Evolutionary conservation across 1,284 basidiomycete genomes (phyloP).

Genomic region (Puccinia coronata): DNA sequence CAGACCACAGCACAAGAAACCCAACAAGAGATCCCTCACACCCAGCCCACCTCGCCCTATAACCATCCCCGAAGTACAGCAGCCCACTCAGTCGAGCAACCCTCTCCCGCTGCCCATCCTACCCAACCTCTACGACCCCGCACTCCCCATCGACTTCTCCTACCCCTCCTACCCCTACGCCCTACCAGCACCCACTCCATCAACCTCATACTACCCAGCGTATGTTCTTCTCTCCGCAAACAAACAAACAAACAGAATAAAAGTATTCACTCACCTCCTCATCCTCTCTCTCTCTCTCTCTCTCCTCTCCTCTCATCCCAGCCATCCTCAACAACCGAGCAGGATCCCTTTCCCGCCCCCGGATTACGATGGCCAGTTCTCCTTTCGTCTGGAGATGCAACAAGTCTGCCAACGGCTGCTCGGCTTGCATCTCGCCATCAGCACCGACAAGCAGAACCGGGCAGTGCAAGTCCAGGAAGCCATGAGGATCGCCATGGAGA

Average conservation of each 20-base stretch:
- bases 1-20: neutral
- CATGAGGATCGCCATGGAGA: conserved; percentile 38
- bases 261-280: no score
- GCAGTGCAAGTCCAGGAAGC: conserved; percentile 36
- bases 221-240: neutral
- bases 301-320: neutral
- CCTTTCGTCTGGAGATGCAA: conserved; percentile 38
- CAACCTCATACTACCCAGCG: neutral
- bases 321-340: neutral
- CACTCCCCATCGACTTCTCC: conserved; percentile 6
- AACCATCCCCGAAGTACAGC: neutral
- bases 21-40: neutral
- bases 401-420: conserved; percentile 13
- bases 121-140: conserved; percentile 43
- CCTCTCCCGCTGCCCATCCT: conserved; percentile 5
- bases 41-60: neutral
- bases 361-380: conserved; percentile 24
- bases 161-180: neutral
- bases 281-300: no score
- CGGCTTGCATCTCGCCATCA: conserved; percentile 39
- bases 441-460: conserved; percentile 27
- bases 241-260: neutral
- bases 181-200: neutral
- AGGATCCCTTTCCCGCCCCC: neutral
- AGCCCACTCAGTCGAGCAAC: neutral